Percentiles rank a stretch among this genome's conserved stretches.
These are phyloP conservation scores for Coemansia javaensis DNA, from an alignment of 192 early-diverging fungal species.

Conservation along the genomic window DNA sequence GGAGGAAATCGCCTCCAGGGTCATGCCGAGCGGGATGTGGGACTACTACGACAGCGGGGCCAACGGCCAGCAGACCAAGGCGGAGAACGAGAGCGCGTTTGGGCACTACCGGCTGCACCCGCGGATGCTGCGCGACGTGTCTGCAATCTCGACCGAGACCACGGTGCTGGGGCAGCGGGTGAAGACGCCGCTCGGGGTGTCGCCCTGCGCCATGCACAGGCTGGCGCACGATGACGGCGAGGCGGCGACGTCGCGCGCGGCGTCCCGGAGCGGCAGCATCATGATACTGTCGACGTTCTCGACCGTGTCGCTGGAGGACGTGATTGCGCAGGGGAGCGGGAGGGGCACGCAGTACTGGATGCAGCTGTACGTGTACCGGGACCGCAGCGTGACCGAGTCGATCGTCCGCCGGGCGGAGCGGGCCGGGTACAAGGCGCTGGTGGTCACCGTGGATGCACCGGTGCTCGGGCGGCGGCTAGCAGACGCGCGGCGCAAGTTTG, in stretches of 20 bases:
- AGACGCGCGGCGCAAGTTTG: conserved; percentile 57
- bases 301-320: conserved; percentile 62
- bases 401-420: conserved; percentile 68
- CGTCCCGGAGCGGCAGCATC: conserved; percentile 33
- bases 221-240: conserved; percentile 68
- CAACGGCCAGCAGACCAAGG: conserved; percentile 51
- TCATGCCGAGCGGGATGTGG: conserved; percentile 45
- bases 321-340: conserved; percentile 46
- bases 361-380: conserved; percentile 80
- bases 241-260: conserved; percentile 59
- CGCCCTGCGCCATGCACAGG: conserved; percentile 74
- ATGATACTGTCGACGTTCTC: conserved; percentile 64
- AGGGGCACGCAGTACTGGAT: conserved; percentile 61
- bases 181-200: conserved; percentile 66
- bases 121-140: conserved; percentile 70
- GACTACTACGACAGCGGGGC: conserved; percentile 56
- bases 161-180: conserved; percentile 57
- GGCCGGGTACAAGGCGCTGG: conserved; percentile 69
- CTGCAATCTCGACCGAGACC: conserved; percentile 58
- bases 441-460: conserved; percentile 59
- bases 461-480: conserved; percentile 54
- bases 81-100: conserved; percentile 46
- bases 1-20: conserved; percentile 29
- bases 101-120: conserved; percentile 53
- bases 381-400: conserved; percentile 59